These are phyloP conservation scores for Ophiocytium majus DNA, from an alignment of 352 stramenopile species.

Conservation along the genomic window DNA sequence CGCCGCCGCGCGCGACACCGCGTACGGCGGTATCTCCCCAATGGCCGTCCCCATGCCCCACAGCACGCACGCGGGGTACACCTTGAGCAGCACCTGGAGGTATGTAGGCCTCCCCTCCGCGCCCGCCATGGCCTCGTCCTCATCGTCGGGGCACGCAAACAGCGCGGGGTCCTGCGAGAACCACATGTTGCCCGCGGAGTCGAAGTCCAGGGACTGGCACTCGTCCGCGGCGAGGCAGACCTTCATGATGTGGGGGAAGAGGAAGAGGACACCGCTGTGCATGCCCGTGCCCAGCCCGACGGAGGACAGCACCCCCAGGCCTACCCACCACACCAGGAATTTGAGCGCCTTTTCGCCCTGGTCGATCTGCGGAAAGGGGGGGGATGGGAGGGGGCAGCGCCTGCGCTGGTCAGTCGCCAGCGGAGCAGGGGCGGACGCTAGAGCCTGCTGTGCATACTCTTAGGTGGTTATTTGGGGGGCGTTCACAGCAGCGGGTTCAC, in stretches of 20 bases:
- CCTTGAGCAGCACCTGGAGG: slow-evolving; percentile 25
- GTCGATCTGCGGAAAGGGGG: background rate
- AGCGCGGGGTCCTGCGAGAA: slow-evolving; percentile 61
- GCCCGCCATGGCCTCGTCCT: slow-evolving; percentile 38
- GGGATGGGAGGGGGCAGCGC: too few relatives aligned
- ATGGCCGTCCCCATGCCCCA: slow-evolving; percentile 86
- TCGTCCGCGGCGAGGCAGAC: slow-evolving; percentile 69
- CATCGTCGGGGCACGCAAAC: slow-evolving; percentile 43
- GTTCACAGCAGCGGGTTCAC: too few relatives aligned
- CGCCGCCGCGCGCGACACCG: slow-evolving; percentile 72
- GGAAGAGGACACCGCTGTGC: slow-evolving; percentile 87
- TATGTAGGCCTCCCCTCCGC: background rate
- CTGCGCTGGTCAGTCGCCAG: too few relatives aligned
- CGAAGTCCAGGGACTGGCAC: slow-evolving; percentile 78
- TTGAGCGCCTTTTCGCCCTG: slow-evolving; percentile 32
- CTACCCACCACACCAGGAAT: slow-evolving; percentile 87
- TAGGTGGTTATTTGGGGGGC: too few relatives aligned
- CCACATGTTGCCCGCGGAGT: slow-evolving; percentile 80
- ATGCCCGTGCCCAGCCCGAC: slow-evolving; percentile 88
- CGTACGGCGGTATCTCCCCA: slow-evolving; percentile 88
- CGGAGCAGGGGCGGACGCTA: too few relatives aligned
- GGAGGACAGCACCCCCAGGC: slow-evolving; percentile 83
- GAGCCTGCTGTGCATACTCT: too few relatives aligned
- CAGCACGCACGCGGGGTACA: slow-evolving; percentile 78
- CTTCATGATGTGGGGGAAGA: slow-evolving; percentile 90